Percentiles rank a stretch among this genome's conserved stretches.
Evolutionary conservation across 352 stramenopile species (phyloP).

Genomic region (Phytophthora rubi): DNA sequence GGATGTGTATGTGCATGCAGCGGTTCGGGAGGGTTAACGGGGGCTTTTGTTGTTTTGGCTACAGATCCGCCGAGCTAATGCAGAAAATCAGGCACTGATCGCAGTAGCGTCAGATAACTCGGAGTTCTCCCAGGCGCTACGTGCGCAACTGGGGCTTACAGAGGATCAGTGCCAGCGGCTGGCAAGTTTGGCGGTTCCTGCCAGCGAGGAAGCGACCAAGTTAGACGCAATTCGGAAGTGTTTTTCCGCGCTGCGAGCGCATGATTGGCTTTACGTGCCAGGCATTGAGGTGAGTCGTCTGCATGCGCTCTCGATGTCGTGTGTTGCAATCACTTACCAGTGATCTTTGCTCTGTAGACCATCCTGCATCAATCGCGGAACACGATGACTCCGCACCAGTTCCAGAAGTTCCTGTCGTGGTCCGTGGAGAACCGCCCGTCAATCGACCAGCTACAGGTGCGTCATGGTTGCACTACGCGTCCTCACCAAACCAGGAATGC

Average conservation of each 20-base stretch:
- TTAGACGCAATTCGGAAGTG: slow-evolving; percentile 88
- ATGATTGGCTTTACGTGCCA: slow-evolving; percentile 89
- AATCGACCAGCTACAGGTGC: slow-evolving; percentile 77
- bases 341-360: slow-evolving; percentile 38
- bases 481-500: background rate
- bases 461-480: background rate
- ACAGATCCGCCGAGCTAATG: slow-evolving; percentile 81
- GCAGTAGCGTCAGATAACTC: slow-evolving; percentile 65
- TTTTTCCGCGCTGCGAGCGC: slow-evolving; percentile 78
- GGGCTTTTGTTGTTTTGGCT: background rate
- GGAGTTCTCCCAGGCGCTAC: slow-evolving; percentile 59
- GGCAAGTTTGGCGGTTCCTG: slow-evolving; percentile 45
- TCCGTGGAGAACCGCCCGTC: slow-evolving; percentile 74
- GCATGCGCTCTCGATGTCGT: background rate
- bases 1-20: background rate
- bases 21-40: background rate
- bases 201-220: slow-evolving; percentile 74
- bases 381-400: slow-evolving; percentile 83
- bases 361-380: slow-evolving; percentile 80
- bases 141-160: slow-evolving; percentile 69
- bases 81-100: slow-evolving; percentile 84
- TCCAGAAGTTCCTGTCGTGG: slow-evolving; percentile 86
- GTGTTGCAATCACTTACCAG: slow-evolving; percentile 1
- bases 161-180: slow-evolving; percentile 73
- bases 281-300: slow-evolving; percentile 72